These are phyloP conservation scores for Sphaerulina vaccinii DNA, from an alignment of 2,329 filamentous ascomycete genomes.

Conservation along the genomic window DNA sequence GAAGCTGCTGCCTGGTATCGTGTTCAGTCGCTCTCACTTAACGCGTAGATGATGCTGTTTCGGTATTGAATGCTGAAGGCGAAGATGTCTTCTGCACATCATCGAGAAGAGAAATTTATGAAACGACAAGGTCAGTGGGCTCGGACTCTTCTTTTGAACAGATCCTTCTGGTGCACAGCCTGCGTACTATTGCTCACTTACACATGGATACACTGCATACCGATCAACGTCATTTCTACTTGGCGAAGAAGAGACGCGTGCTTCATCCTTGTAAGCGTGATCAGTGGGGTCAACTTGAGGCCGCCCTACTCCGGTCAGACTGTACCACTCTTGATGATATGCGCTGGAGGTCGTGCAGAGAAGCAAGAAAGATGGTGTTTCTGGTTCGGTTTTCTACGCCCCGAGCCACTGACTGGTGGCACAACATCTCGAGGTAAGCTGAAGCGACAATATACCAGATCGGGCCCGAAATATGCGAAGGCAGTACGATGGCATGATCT, in stretches of 20 bases:
- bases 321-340: not conserved
- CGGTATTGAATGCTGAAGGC: not conserved
- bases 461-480: not conserved
- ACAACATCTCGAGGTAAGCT: not conserved
- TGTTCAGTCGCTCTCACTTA: not conserved
- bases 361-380: not conserved
- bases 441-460: not conserved
- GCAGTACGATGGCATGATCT: not conserved
- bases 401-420: not conserved
- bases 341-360: not conserved
- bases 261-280: slow-evolving; percentile 6
- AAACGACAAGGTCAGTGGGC: not conserved
- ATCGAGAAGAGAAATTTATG: slow-evolving; percentile 1
- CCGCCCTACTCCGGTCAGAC: slow-evolving; percentile 1
- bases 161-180: slow-evolving; percentile 7
- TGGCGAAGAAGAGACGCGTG: not conserved
- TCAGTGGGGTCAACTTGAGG: not conserved
- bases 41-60: not conserved
- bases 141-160: not conserved
- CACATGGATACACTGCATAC: slow-evolving; percentile 15
- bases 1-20: slow-evolving; percentile 4
- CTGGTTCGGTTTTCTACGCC: not conserved
- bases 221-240: too few species aligned
- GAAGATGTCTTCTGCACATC: not conserved
- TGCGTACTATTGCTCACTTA: slow-evolving; percentile 8